Evolutionary conservation across 2,329 filamentous ascomycete genomes (phyloP).

Genomic region (Incumbomyces delicatus): DNA sequence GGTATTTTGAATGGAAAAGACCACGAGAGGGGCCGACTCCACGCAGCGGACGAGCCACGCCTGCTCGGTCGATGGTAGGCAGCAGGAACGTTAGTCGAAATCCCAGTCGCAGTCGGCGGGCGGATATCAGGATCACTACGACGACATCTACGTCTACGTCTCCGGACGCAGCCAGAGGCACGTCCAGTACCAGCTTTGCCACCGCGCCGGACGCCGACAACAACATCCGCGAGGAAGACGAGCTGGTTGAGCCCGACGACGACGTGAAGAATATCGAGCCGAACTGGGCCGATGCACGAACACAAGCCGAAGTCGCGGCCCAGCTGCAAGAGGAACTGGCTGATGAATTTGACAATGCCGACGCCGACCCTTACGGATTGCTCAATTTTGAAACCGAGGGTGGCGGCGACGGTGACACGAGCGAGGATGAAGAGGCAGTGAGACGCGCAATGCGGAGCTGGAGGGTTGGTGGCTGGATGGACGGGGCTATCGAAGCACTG

Average conservation of each 20-base stretch:
- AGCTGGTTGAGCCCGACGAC: conserved; percentile 19
- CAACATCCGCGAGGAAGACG: conserved; percentile 16
- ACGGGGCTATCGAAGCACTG: conserved; percentile 42
- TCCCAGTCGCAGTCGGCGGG: neutral
- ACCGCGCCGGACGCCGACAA: neutral
- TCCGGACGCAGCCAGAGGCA: neutral
- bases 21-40: conserved; percentile 5
- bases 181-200: neutral
- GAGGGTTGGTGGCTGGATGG: conserved; percentile 48
- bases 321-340: conserved; percentile 12
- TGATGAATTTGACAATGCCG: conserved; percentile 15
- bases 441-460: conserved; percentile 44
- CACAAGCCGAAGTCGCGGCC: conserved; percentile 21
- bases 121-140: neutral
- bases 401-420: conserved; percentile 24
- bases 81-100: conserved; percentile 12
- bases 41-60: conserved; percentile 18
- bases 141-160: neutral
- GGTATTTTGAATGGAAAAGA: conserved; percentile 25
- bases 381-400: conserved; percentile 18
- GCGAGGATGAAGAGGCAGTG: conserved; percentile 45
- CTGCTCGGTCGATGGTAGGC: conserved; percentile 20
- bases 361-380: conserved; percentile 16
- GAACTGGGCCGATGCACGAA: conserved; percentile 19
- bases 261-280: conserved; percentile 18